A percentile compares a stretch with the other conserved stretches of the same genome.
Conservation (phyloP, 1,284 basidiomycete species). For the Irpex sp. region DNA sequence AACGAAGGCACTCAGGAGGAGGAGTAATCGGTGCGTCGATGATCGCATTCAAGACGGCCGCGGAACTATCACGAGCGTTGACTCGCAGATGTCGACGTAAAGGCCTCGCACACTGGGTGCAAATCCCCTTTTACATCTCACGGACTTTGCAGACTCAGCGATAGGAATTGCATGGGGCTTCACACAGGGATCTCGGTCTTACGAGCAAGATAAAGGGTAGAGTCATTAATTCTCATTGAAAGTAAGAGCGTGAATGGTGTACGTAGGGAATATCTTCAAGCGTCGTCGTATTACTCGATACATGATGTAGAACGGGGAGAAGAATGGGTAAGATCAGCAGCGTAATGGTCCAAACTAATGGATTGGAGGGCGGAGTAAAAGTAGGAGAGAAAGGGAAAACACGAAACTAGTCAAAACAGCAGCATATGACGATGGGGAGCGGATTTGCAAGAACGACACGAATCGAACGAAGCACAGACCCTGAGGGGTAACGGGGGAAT, state of each 20-base stretch:
- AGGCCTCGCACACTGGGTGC: too few relatives aligned
- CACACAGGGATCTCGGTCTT: too few relatives aligned
- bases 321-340: slow-evolving; percentile 7
- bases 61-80: background rate
- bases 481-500: slow-evolving; percentile 1
- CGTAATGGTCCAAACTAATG: slow-evolving; percentile 12
- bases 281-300: slow-evolving; percentile 10
- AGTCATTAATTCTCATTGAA: background rate
- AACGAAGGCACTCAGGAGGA: background rate
- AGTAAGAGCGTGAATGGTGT: background rate
- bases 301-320: slow-evolving; percentile 7
- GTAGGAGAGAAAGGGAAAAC: slow-evolving; percentile 2
- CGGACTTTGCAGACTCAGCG: too few relatives aligned
- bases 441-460: slow-evolving; percentile 14
- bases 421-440: slow-evolving; percentile 11
- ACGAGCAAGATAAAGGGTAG: background rate
- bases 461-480: slow-evolving; percentile 3
- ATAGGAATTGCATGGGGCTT: too few relatives aligned
- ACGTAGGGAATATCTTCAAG: background rate
- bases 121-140: too few relatives aligned
- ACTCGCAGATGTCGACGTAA: background rate
- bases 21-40: background rate
- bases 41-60: background rate
- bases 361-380: background rate
- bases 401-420: slow-evolving; percentile 16